phyloP scores from a whole-genome alignment of 345 rosid species.

The Punica granatum region DNA sequence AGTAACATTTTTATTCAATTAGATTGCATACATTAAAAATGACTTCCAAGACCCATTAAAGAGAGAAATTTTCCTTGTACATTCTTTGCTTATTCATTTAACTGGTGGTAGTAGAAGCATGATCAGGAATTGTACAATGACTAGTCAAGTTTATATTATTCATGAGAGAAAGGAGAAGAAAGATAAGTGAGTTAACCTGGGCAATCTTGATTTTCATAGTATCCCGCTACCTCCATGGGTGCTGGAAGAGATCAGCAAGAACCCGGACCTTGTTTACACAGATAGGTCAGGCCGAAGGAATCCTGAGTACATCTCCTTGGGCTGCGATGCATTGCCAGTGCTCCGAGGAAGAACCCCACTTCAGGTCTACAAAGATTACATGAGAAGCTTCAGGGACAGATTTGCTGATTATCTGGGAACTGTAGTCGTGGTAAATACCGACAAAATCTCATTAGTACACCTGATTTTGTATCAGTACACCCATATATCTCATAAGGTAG shows the following conservation, averaged over 20 bases:
- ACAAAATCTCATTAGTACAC: neutral
- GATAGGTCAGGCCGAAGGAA: conserved; percentile 89
- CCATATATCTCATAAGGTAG: neutral
- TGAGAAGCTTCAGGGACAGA: conserved; percentile 85
- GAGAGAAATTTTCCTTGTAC: neutral
- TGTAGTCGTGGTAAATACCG: conserved; percentile 63
- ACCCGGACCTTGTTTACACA: conserved; percentile 87
- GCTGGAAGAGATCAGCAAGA: conserved; percentile 82
- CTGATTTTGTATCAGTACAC: neutral
- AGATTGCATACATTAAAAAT: too few species aligned
- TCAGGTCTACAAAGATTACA: conserved; percentile 84
- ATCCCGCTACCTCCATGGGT: conserved; percentile 98
- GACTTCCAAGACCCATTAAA: too few species aligned
- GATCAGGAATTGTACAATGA: neutral
- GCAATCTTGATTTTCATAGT: conserved; percentile 27
- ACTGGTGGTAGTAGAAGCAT: neutral
- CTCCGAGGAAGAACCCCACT: conserved; percentile 88
- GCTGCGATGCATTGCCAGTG: conserved; percentile 75
- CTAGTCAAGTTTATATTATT: neutral
- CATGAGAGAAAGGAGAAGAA: neutral
- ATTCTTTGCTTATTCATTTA: neutral
- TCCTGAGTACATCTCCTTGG: conserved; percentile 82
- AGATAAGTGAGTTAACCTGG: neutral
- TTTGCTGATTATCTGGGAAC: conserved; percentile 62
- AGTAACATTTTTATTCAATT: too few species aligned